These are phyloP conservation scores for Straminergon stramineum DNA, from an alignment of 225 moss, liverwort and hornwort species.

Conservation along the genomic window DNA sequence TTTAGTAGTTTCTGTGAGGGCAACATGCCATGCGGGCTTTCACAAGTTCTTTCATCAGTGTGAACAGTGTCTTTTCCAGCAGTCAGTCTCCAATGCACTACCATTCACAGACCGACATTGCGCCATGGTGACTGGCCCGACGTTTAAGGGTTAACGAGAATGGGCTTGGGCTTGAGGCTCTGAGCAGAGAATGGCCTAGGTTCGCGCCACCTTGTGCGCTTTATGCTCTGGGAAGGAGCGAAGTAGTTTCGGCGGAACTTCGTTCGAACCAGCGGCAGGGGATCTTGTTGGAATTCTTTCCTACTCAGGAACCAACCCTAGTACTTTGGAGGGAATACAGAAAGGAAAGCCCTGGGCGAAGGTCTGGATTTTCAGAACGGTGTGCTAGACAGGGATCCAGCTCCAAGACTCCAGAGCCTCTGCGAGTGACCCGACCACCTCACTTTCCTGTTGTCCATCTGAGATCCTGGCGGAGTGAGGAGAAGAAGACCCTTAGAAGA, in stretches of 20 bases:
- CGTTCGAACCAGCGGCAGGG: neutral
- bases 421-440: neutral
- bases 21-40: too few species aligned
- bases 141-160: too few species aligned
- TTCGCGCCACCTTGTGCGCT: neutral
- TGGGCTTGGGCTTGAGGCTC: neutral
- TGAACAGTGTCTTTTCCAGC: too few species aligned
- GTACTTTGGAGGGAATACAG: neutral
- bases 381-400: too few species aligned
- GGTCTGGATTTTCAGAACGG: neutral
- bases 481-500: neutral
- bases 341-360: neutral
- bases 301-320: neutral
- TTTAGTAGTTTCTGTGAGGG: too few species aligned
- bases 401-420: neutral
- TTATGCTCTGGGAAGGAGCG: neutral
- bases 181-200: neutral
- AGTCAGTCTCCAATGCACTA: too few species aligned
- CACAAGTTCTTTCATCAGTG: too few species aligned
- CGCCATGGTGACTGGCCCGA: too few species aligned
- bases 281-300: neutral
- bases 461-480: neutral
- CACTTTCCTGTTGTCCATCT: neutral
- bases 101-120: too few species aligned
- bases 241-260: neutral